These are phyloP conservation scores for Malus domestica DNA, from an alignment of 306 rosid genomes.

Conservation along the genomic window ASM211411v1 NC_041796.1:11640501-11641000, in stretches of 20 bases:
- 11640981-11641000: neutral
- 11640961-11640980: neutral
- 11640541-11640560: slow-evolving; percentile 59
- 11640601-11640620: slow-evolving; percentile 66
- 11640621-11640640: slow-evolving; percentile 89
- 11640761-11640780: neutral
- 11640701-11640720: slow-evolving; percentile 86
- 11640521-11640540: slow-evolving; percentile 90
- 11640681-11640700: slow-evolving; percentile 91
- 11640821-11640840: neutral
- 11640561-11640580: slow-evolving; percentile 84
- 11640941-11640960: neutral
- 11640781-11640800: neutral
- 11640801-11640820: neutral
- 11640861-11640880: too few species aligned
- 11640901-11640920: neutral
- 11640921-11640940: neutral
- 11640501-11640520: slow-evolving; percentile 78
- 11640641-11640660: slow-evolving; percentile 91
- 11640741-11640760: slow-evolving; percentile 94
- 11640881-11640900: neutral
- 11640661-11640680: slow-evolving; percentile 62
- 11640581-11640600: slow-evolving; percentile 91
- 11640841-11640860: neutral
- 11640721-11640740: slow-evolving; percentile 84